phyloP scores from a whole-genome alignment of 2,329 filamentous ascomycete species.

The Bipolaris victoriae region DNA sequence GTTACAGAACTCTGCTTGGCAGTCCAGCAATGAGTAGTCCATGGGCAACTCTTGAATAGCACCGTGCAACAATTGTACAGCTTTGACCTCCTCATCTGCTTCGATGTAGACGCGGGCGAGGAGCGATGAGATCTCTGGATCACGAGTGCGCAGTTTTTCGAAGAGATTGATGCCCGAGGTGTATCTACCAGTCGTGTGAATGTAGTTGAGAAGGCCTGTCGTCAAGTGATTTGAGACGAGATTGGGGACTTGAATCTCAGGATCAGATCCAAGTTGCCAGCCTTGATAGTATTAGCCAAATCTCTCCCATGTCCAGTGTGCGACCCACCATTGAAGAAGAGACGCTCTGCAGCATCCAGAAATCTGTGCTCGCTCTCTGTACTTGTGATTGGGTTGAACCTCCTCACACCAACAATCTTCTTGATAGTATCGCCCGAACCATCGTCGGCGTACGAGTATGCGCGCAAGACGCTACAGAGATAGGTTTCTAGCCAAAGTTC shows the following conservation, averaged over 20 bases:
- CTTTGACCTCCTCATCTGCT: conserved; percentile 96
- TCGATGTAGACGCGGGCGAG: conserved; percentile 90
- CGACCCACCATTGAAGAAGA: conserved; percentile 83
- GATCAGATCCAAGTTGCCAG: conserved; percentile 95
- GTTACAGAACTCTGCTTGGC: conserved; percentile 89
- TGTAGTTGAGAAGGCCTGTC: conserved; percentile 90
- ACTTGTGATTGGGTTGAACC: conserved; percentile 97
- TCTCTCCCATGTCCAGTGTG: not conserved
- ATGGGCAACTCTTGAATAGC: conserved; percentile 90
- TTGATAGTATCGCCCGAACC: conserved; percentile 93
- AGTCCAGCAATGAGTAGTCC: conserved; percentile 96
- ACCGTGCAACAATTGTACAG: conserved; percentile 84
- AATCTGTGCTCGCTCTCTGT: conserved; percentile 99
- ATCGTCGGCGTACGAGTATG: conserved; percentile 96
- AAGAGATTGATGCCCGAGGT: conserved; percentile 97
- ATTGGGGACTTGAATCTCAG: conserved; percentile 95
- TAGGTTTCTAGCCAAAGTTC: conserved; percentile 98
- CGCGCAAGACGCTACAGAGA: conserved; percentile 88
- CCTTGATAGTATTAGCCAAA: conserved; percentile 53
- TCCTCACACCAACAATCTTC: conserved; percentile 94
- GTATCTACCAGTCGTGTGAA: conserved; percentile 92
- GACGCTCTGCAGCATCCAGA: conserved; percentile 86
- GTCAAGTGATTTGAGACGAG: conserved; percentile 95
- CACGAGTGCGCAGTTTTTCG: conserved; percentile 88
- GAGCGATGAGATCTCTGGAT: conserved; percentile 91